Percentiles rank a stretch among this genome's conserved stretches.
Conservation (phyloP, 805 yeast genomes). For the Kluyveromyces starmeri region DNA sequence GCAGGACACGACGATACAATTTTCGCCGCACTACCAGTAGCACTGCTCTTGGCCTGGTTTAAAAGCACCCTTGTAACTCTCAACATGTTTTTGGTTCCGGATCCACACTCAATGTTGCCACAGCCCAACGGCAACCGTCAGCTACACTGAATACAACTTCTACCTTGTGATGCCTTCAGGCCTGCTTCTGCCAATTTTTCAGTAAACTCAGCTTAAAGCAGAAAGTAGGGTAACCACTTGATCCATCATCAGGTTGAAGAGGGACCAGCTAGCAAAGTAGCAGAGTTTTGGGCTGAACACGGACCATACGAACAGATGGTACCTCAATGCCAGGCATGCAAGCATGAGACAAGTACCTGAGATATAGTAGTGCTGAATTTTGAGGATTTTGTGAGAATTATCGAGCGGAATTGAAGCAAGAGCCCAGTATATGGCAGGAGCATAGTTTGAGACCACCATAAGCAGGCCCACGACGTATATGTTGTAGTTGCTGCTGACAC, state of each 20-base stretch:
- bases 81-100: too few species aligned
- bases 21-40: constrained; percentile 1
- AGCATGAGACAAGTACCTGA: constrained; percentile 49
- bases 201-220: too few species aligned
- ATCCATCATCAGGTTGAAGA: constrained; percentile 38
- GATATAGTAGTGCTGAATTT: constrained; percentile 48
- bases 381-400: constrained; percentile 23
- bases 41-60: not conserved
- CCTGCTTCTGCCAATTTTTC: too few species aligned
- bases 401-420: constrained; percentile 27
- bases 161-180: too few species aligned
- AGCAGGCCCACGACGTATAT: constrained; percentile 64
- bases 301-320: constrained; percentile 93
- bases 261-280: constrained; percentile 69
- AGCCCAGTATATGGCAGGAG: constrained; percentile 79
- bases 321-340: constrained; percentile 68
- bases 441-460: constrained; percentile 77
- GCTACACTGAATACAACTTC: too few species aligned
- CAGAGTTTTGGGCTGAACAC: constrained; percentile 91
- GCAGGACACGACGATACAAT: constrained; percentile 47
- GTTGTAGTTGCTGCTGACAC: constrained; percentile 56
- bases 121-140: too few species aligned
- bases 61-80: constrained; percentile 2
- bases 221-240: constrained; percentile 1
- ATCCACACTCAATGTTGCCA: too few species aligned